Evolutionary conservation across 306 rosid genomes (phyloP).

Genomic region (Calophaca sinica): DNA sequence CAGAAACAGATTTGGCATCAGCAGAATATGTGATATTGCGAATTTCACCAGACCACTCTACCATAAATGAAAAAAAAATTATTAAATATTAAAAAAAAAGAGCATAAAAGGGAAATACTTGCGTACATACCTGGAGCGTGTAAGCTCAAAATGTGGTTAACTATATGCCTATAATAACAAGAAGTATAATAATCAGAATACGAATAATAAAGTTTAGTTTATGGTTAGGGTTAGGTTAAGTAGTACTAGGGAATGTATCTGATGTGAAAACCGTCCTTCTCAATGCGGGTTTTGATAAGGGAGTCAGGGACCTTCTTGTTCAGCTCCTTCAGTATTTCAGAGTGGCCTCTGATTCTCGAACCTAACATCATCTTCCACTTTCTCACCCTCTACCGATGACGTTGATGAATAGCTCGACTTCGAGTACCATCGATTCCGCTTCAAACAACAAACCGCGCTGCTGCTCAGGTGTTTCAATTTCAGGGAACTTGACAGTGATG

Average conservation of each 20-base stretch:
- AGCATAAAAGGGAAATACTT: not conserved
- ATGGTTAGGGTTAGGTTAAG: not conserved
- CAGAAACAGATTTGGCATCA: slow-evolving; percentile 78
- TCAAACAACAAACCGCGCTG: not conserved
- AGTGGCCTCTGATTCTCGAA: slow-evolving; percentile 78
- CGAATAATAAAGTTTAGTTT: not conserved
- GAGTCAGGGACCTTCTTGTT: slow-evolving; percentile 87
- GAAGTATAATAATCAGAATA: not conserved
- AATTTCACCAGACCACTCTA: slow-evolving; percentile 94
- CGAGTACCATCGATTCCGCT: slow-evolving; percentile 20
- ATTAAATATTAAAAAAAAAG: not conserved
- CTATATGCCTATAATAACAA: slow-evolving; percentile 63
- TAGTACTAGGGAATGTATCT: slow-evolving; percentile 73
- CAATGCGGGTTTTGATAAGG: slow-evolving; percentile 63
- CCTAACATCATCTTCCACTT: slow-evolving; percentile 14
- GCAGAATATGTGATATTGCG: slow-evolving; percentile 67
- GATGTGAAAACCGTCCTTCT: slow-evolving; percentile 58
- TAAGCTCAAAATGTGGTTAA: slow-evolving; percentile 77
- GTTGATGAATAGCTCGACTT: not conserved
- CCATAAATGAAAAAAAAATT: not conserved
- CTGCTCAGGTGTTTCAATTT: slow-evolving; percentile 16
- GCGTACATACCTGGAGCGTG: slow-evolving; percentile 70
- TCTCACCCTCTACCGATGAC: slow-evolving; percentile 1
- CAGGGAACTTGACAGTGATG: not conserved
- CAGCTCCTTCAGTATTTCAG: slow-evolving; percentile 75